phyloP scores from a whole-genome alignment of 192 early-diverging fungal genomes.

The Podila clonocystis region DNA sequence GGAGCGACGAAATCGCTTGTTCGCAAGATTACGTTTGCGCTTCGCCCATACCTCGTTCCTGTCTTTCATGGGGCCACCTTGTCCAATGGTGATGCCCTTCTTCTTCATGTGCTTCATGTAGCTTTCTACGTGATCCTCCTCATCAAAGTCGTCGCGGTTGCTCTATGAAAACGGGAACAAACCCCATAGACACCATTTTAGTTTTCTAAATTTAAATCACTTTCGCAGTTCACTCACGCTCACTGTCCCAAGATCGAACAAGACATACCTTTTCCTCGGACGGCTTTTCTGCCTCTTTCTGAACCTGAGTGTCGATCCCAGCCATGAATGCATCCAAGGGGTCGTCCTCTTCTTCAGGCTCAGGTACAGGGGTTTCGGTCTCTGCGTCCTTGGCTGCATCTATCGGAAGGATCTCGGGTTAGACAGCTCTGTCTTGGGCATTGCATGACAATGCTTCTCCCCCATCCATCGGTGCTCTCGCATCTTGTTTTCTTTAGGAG shows the following conservation, averaged over 20 bases:
- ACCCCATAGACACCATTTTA: neutral
- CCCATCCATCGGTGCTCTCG: too few relatives aligned
- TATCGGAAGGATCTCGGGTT: slow-evolving; percentile 14
- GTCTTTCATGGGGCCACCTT: slow-evolving; percentile 49
- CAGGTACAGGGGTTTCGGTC: slow-evolving; percentile 27
- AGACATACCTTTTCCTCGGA: slow-evolving; percentile 56
- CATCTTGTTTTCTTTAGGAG: neutral
- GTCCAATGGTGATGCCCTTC: slow-evolving; percentile 80
- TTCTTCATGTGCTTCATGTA: slow-evolving; percentile 81
- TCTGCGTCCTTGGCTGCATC: slow-evolving; percentile 41
- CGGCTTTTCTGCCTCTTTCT: slow-evolving; percentile 55
- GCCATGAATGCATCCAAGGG: slow-evolving; percentile 90
- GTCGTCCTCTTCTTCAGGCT: slow-evolving; percentile 70
- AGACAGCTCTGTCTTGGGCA: neutral
- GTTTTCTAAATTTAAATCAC: neutral
- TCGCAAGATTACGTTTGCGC: too few relatives aligned
- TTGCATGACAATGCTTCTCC: neutral
- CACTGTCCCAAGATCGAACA: neutral
- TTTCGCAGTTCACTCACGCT: neutral
- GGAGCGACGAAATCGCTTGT: neutral
- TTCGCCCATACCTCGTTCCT: slow-evolving; percentile 55
- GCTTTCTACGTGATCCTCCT: slow-evolving; percentile 80
- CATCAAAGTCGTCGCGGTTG: slow-evolving; percentile 73
- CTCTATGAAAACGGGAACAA: slow-evolving; percentile 25
- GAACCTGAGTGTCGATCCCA: slow-evolving; percentile 66